These are phyloP conservation scores for Stygiomarasmius scandens DNA, from an alignment of 1,284 basidiomycete species.

Conservation along the genomic window DNA sequence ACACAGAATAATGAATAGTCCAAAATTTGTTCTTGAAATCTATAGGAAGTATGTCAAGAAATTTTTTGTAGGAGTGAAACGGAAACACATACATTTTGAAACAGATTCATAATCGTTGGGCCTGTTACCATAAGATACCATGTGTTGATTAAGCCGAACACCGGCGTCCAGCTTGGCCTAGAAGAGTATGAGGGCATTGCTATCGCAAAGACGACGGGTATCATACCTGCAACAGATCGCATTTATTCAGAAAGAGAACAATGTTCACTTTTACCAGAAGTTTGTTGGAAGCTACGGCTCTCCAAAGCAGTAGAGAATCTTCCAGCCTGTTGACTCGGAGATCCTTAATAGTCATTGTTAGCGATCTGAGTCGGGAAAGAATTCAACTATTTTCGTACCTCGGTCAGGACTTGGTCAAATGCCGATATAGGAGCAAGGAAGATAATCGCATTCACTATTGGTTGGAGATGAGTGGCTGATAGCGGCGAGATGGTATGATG, in stretches of 20 bases:
- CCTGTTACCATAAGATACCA: slow-evolving; percentile 67
- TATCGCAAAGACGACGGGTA: slow-evolving; percentile 7
- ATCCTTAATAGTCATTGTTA: slow-evolving; percentile 46
- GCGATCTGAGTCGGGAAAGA: slow-evolving; percentile 9
- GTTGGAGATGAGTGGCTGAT: neutral
- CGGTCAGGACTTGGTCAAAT: slow-evolving; percentile 78
- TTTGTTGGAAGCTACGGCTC: slow-evolving; percentile 66
- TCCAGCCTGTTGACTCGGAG: slow-evolving; percentile 71
- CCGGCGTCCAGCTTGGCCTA: slow-evolving; percentile 75
- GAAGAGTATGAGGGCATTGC: slow-evolving; percentile 12
- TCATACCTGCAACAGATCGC: slow-evolving; percentile 66
- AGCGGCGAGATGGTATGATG: slow-evolving; percentile 4
- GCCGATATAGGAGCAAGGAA: slow-evolving; percentile 83
- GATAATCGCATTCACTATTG: slow-evolving; percentile 76
- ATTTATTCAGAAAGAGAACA: slow-evolving; percentile 80
- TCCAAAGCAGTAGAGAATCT: slow-evolving; percentile 76
- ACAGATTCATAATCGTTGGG: slow-evolving; percentile 76
- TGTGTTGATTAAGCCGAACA: slow-evolving; percentile 66
- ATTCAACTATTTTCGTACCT: slow-evolving; percentile 46
- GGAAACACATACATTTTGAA: slow-evolving; percentile 58
- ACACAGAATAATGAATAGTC: slow-evolving; percentile 63
- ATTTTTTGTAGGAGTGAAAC: no score
- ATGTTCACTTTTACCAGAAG: slow-evolving; percentile 70
- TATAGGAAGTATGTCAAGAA: slow-evolving; percentile 32
- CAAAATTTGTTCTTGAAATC: slow-evolving; percentile 76